phyloP scores from a whole-genome alignment of 129 eudicot species.

The Tagetes patula region DNA sequence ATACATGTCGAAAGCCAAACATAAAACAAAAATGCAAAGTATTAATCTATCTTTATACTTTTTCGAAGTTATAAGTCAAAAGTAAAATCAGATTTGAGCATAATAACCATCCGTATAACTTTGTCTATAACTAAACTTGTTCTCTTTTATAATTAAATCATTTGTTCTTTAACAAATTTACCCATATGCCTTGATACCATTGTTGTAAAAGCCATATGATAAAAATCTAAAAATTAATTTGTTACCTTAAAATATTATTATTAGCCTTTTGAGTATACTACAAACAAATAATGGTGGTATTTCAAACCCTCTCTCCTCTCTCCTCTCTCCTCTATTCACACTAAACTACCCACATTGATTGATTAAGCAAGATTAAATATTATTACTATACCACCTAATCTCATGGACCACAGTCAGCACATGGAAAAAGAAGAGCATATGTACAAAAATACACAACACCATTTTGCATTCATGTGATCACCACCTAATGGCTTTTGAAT shows the following conservation, averaged over 20 bases:
- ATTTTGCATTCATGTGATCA: slow-evolving; percentile 9
- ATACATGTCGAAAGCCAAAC: no score
- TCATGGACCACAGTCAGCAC: neutral
- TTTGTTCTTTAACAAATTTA: no score
- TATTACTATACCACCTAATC: slow-evolving; percentile 4
- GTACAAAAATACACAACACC: slow-evolving; percentile 1
- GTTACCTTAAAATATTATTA: neutral
- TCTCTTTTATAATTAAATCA: no score
- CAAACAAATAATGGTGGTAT: neutral
- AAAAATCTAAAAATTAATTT: no score
- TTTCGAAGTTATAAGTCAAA: no score
- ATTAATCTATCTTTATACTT: no score
- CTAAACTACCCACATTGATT: neutral
- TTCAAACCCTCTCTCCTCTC: neutral
- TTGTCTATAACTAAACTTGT: no score
- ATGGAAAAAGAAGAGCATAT: slow-evolving; percentile 4
- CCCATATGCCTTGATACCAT: no score
- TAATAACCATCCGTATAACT: no score
- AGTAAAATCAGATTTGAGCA: no score
- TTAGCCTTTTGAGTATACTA: neutral
- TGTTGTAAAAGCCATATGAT: no score
- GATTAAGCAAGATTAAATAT: neutral
- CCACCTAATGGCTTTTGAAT: slow-evolving; percentile 2
- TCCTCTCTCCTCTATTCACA: slow-evolving; percentile 1
- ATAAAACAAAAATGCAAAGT: no score